Evolutionary conservation across 2,329 filamentous ascomycete genomes (phyloP), one percentile per base, ranked within the genome.

Genomic region (Fusarium sp.): DNA sequence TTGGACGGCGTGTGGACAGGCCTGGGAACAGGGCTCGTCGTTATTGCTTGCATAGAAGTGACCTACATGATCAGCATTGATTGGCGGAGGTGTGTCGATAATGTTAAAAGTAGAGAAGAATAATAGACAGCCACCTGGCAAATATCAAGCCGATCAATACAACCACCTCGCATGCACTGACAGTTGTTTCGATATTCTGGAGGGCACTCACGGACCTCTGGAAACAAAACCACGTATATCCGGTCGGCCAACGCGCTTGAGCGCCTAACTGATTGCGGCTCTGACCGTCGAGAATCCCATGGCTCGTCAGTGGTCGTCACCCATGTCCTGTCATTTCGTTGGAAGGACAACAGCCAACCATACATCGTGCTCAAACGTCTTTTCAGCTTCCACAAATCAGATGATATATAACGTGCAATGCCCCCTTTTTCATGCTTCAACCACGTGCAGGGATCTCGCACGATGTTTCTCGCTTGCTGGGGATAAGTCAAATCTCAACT

Each of bases 1-100:
- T 1, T 75, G 8, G 69, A 70, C 2, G 73, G 73, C 7, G 66
- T 75, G 13, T 75, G 73, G 73, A 61, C 62, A 10, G 73, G 73
- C 24, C 33, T 75, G 18, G 74, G 74, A 9, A 57, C 64, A 13
- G 68, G 71, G 0, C 62, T 41, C 14, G 43, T 10, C 0, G 18
- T 56, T 0, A 74, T 74, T 24, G 71, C 71, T 1, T 5, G 35
- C 1, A 45, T 59, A 10, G 68, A 74, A 6, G 35, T 74, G 4
- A n/a, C 35, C 6, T 74, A 74, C 6, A 59, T 74, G 71, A 65
- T 72, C 13, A 64, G n/a, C 7, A 37, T 72, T 11, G 71, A 74
- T 20, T 74, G 71, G 71, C 60, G 71, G 37, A 9, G 64, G 2
- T 74, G 58, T 0, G 64, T 57, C 7, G 71, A 68, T 18, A 5